These are phyloP conservation scores for Tetradesmus lagerheimii DNA, from an alignment of 139 green algal genomes.

Conservation along the genomic window DNA sequence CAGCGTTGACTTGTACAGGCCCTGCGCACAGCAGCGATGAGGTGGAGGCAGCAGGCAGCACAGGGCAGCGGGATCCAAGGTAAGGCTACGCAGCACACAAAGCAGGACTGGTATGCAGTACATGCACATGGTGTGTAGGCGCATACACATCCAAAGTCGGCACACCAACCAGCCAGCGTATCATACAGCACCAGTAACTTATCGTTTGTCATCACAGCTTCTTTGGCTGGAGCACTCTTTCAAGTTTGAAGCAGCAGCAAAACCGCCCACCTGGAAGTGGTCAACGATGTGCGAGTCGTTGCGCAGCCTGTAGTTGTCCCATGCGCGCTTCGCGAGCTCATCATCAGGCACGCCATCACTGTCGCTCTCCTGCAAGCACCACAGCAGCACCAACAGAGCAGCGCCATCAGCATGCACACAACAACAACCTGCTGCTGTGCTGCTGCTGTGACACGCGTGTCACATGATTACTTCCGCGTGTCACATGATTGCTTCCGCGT, in stretches of 20 bases:
- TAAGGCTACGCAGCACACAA: neutral
- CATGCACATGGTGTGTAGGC: neutral
- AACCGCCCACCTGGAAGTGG: constrained; percentile 85
- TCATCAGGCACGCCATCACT: constrained; percentile 79
- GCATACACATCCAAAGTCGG: too few species aligned
- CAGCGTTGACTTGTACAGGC: constrained; percentile 91
- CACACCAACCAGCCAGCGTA: too few species aligned
- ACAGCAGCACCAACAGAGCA: neutral
- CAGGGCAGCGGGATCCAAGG: neutral
- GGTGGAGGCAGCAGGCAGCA: neutral
- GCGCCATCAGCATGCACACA: neutral
- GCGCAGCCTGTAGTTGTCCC: constrained; percentile 84
- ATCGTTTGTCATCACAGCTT: too few species aligned
- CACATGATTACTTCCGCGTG: neutral
- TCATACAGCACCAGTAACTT: too few species aligned
- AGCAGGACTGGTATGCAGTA: neutral
- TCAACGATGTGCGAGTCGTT: constrained; percentile 96
- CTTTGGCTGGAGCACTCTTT: too few species aligned
- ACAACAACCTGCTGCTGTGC: neutral
- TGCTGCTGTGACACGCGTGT: too few species aligned
- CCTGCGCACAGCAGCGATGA: constrained; percentile 54
- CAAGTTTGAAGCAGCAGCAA: too few species aligned
- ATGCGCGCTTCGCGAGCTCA: constrained; percentile 86
- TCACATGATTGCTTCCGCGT: neutral
- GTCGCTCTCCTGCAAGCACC: constrained; percentile 75